Percentiles rank a stretch among this genome's conserved stretches.
These are phyloP conservation scores for Ophiostoma pallidulum DNA, from an alignment of 2,329 filamentous ascomycete species.

Conservation along the genomic window DNA sequence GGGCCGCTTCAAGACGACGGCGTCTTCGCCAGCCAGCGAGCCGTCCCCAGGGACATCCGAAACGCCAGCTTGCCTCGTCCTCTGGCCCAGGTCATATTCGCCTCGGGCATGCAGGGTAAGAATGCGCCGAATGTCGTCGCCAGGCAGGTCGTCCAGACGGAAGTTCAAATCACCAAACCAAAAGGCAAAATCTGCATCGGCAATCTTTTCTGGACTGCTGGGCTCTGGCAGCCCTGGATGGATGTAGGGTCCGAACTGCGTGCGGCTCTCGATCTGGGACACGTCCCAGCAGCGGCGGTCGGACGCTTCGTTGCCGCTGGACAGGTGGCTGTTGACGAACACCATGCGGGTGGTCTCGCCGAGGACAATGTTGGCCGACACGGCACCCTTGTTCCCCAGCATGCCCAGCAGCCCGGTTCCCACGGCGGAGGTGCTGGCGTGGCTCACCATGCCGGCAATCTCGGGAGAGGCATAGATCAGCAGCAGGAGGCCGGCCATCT, in stretches of 20 bases:
- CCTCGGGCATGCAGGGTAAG: slow-evolving; percentile 74
- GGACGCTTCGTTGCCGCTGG: slow-evolving; percentile 71
- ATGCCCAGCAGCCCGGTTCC: slow-evolving; percentile 88
- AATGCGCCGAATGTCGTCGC: slow-evolving; percentile 78
- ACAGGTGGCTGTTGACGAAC: slow-evolving; percentile 86
- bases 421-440: slow-evolving; percentile 72
- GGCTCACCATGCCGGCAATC: slow-evolving; percentile 63
- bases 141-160: slow-evolving; percentile 75
- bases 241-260: slow-evolving; percentile 66
- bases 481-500: slow-evolving; percentile 76
- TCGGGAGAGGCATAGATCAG: slow-evolving; percentile 77
- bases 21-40: slow-evolving; percentile 36
- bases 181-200: slow-evolving; percentile 87
- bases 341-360: slow-evolving; percentile 84
- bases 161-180: slow-evolving; percentile 98
- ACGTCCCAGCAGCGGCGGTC: slow-evolving; percentile 89
- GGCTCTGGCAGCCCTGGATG: slow-evolving; percentile 53
- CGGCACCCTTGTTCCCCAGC: slow-evolving; percentile 91
- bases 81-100: slow-evolving; percentile 55
- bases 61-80: slow-evolving; percentile 10
- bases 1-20: slow-evolving; percentile 37
- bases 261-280: slow-evolving; percentile 63
- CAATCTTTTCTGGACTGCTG: slow-evolving; percentile 57
- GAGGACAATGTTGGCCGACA: slow-evolving; percentile 69
- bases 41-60: slow-evolving; percentile 20